Conservation (phyloP, 805 yeast genomes). For the Yarrowia phangngaensis region DNA sequence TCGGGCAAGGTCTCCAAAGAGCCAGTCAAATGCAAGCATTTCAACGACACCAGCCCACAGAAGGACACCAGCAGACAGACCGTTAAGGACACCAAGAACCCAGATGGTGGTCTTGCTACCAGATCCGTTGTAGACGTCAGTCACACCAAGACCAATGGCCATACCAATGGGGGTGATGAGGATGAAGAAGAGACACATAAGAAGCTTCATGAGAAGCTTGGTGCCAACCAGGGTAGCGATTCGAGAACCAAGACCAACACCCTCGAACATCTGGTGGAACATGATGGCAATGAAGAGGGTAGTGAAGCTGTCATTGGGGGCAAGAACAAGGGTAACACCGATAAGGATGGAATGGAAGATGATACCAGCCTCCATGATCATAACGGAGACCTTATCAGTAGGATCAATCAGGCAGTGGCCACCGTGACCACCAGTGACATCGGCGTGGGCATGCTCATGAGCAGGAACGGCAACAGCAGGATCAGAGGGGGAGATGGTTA, state of each 20-base stretch:
- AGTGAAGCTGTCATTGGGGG: slow-evolving; percentile 43
- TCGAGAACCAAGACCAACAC: slow-evolving; percentile 73
- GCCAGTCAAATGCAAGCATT: slow-evolving; percentile 69
- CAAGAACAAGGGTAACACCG: slow-evolving; percentile 52
- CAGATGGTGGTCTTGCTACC: slow-evolving; percentile 53
- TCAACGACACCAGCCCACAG: slow-evolving; percentile 71
- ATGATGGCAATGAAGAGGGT: slow-evolving; percentile 55
- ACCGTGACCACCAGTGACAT: slow-evolving; percentile 37
- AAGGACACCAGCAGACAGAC: slow-evolving; percentile 68
- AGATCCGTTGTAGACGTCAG: slow-evolving; percentile 56
- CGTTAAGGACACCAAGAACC: slow-evolving; percentile 63
- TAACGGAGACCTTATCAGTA: slow-evolving; percentile 28
- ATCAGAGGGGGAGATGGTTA: slow-evolving; percentile 3
- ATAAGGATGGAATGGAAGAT: slow-evolving; percentile 62
- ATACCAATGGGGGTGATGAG: slow-evolving; percentile 64
- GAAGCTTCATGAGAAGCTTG: slow-evolving; percentile 39
- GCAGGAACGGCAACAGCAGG: slow-evolving; percentile 15
- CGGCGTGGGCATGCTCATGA: slow-evolving; percentile 20
- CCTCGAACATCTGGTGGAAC: slow-evolving; percentile 76
- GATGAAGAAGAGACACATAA: slow-evolving; percentile 46
- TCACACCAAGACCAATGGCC: slow-evolving; percentile 71
- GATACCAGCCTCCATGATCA: slow-evolving; percentile 54
- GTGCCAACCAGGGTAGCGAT: slow-evolving; percentile 53
- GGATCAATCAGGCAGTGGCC: slow-evolving; percentile 50
- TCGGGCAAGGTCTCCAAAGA: slow-evolving; percentile 63